Conservation (phyloP, 176 grass and related monocot species). For the Aegilops longissima region DNA sequence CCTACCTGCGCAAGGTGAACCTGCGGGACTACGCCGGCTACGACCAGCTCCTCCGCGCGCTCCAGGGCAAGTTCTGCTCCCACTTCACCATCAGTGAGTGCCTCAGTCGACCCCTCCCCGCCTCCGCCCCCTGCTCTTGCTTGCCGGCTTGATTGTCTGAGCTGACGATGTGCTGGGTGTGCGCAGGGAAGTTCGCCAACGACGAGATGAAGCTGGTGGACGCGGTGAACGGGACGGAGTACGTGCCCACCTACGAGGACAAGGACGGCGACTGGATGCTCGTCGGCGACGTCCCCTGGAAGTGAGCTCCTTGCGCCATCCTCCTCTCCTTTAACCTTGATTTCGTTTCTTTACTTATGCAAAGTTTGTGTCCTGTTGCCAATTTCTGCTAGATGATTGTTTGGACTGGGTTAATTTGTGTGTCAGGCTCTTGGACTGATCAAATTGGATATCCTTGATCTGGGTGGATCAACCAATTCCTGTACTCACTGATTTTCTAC, state of each 20-base stretch:
- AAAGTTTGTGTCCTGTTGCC: too few relatives aligned
- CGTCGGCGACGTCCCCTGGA: constrained; percentile 97
- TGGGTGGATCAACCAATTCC: not conserved
- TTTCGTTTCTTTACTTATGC: too few relatives aligned
- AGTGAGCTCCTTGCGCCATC: constrained; percentile 51
- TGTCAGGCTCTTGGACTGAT: not conserved
- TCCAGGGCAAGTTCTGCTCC: constrained; percentile 97
- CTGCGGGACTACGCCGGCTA: constrained; percentile 70
- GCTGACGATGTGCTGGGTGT: not conserved
- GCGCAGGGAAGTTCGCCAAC: constrained; percentile 74
- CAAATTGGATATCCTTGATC: not conserved
- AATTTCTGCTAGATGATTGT: not conserved
- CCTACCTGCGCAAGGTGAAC: constrained; percentile 94
- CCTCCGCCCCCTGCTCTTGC: too few relatives aligned
- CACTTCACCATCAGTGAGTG: constrained; percentile 90
- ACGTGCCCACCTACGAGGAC: constrained; percentile 98
- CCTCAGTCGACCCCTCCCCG: not conserved
- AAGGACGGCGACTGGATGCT: constrained; percentile 99
- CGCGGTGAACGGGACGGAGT: constrained; percentile 83
- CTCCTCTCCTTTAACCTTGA: too few relatives aligned
- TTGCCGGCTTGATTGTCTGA: not conserved
- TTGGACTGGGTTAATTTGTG: not conserved
- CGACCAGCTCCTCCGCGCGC: constrained; percentile 69
- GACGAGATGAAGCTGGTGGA: constrained; percentile 89
- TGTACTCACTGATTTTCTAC: not conserved